A percentile compares a stretch with the other conserved stretches of the same genome.
Evolutionary conservation across 257 asterid genomes (phyloP).

Genomic region (Handroanthus guayacan): DNA sequence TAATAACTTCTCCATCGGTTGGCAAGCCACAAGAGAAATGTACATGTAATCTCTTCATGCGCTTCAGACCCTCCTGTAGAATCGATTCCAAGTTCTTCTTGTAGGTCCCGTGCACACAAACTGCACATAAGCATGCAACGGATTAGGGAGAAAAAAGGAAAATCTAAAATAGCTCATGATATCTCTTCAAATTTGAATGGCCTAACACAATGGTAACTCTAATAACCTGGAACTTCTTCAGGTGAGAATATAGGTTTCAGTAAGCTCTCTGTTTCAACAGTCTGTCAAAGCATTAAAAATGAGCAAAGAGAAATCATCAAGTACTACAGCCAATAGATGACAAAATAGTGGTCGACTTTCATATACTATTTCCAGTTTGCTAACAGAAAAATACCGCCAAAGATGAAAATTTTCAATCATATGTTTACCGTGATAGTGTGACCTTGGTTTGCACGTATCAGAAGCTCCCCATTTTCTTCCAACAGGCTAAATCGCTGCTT

Average conservation of each 20-base stretch:
- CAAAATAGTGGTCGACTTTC: constrained; percentile 8
- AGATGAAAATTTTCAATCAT: constrained; percentile 17
- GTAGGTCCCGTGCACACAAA: constrained; percentile 97
- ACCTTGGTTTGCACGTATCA: constrained; percentile 97
- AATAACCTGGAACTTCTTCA: constrained; percentile 85
- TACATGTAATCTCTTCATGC: constrained; percentile 89
- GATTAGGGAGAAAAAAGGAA: neutral
- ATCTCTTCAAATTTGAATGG: constrained; percentile 23
- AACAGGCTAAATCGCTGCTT: constrained; percentile 83
- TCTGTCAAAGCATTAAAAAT: constrained; percentile 51
- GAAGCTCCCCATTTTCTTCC: constrained; percentile 86
- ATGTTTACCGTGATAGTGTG: constrained; percentile 69
- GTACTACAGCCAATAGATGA: neutral
- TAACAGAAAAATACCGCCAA: constrained; percentile 17
- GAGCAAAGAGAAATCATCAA: constrained; percentile 8
- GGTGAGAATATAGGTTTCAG: constrained; percentile 76
- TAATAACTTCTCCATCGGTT: constrained; percentile 78
- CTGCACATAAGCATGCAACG: constrained; percentile 49
- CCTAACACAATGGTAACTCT: constrained; percentile 13
- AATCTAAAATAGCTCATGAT: neutral
- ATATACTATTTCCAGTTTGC: neutral
- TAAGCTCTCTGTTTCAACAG: constrained; percentile 85
- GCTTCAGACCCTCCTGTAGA: constrained; percentile 79
- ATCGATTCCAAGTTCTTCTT: constrained; percentile 76
- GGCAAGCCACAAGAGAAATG: constrained; percentile 98